Base-by-base conservation (phyloP, 306 rosid species). In the Cucumis hystrix region DNA sequence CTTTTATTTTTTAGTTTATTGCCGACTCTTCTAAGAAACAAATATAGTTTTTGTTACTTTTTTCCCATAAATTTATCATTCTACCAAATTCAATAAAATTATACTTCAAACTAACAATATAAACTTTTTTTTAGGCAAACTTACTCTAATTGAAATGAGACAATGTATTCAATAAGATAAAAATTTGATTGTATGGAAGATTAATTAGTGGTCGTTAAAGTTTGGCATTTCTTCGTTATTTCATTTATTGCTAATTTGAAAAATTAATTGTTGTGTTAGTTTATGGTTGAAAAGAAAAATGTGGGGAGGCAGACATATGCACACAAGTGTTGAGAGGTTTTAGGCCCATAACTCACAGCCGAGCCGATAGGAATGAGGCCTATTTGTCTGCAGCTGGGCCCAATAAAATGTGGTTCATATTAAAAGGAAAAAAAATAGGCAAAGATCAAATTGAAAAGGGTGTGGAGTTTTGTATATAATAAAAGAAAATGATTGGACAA, bases 331-430 rank as follows among this genome's bases (percentile, higher is more conserved):
- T 10, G 0, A 21, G 73, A 68, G 56, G 37, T 21, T 68, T 41
- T 40, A 68, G 74, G 74, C 74, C 74, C 74, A 68, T 68, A 69
- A 69, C n/a, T 2, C 20, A 20, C 11, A 47, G 57, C 75, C 75
- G 7, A 69, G 58, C 74, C 74, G 6, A 68, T 41, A 16, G 55
- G 35, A 16, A 41, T 10, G 28, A 68, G 74, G 74, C 74, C 55
- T 10, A 11, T 65, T 68, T 68, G 74, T 20, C 52, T 41, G 35
- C 10, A 41, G 74, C 37, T 69, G 58, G 75, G 75, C 75, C 75
- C 75, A 69, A 20, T 6, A 69, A 7, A 20, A 69, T 69, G 75
- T 69, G 75, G 75, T 69, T 41, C 57, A 11, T 10, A 69, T 41
- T 69, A 11, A 69, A 52, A 52, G 6, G 5, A 52, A 52, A 5